Evolutionary conservation across 2,329 filamentous ascomycete genomes (phyloP).

Genomic region (Akanthomyces uredinophilus): DNA sequence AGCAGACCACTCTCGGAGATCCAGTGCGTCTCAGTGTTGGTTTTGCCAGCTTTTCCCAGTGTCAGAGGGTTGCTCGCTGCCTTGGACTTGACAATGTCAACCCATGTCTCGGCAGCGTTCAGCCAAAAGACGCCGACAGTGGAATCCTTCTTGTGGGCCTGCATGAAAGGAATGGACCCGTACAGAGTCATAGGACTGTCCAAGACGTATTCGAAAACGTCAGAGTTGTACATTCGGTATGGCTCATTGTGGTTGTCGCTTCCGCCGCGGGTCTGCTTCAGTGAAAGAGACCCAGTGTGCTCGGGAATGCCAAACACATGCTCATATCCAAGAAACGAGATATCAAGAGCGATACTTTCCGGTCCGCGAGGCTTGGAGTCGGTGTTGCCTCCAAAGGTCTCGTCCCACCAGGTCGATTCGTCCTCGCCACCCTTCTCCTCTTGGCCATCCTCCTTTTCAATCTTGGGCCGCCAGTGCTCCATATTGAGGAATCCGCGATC

Average conservation of each 20-base stretch:
- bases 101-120: slow-evolving; percentile 94
- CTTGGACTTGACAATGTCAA: slow-evolving; percentile 84
- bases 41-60: slow-evolving; percentile 63
- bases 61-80: slow-evolving; percentile 69
- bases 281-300: slow-evolving; percentile 79
- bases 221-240: slow-evolving; percentile 91
- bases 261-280: slow-evolving; percentile 86
- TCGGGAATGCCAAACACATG: slow-evolving; percentile 94
- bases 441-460: slow-evolving; percentile 56
- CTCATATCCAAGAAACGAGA: slow-evolving; percentile 85
- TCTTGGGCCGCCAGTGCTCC: slow-evolving; percentile 90
- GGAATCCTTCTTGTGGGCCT: slow-evolving; percentile 88
- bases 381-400: slow-evolving; percentile 90
- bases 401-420: slow-evolving; percentile 96
- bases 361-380: slow-evolving; percentile 93
- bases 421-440: slow-evolving; percentile 53
- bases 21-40: slow-evolving; percentile 88
- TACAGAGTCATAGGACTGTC: slow-evolving; percentile 98
- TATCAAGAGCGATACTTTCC: slow-evolving; percentile 85
- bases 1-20: slow-evolving; percentile 87
- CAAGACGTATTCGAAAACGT: slow-evolving; percentile 96
- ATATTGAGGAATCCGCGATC: slow-evolving; percentile 85
- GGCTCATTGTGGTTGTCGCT: slow-evolving; percentile 81
- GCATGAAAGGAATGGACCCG: slow-evolving; percentile 96
- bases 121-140: slow-evolving; percentile 97